Conservation (phyloP, 106 monocot species). For the Dendrobium huoshanense region DNA sequence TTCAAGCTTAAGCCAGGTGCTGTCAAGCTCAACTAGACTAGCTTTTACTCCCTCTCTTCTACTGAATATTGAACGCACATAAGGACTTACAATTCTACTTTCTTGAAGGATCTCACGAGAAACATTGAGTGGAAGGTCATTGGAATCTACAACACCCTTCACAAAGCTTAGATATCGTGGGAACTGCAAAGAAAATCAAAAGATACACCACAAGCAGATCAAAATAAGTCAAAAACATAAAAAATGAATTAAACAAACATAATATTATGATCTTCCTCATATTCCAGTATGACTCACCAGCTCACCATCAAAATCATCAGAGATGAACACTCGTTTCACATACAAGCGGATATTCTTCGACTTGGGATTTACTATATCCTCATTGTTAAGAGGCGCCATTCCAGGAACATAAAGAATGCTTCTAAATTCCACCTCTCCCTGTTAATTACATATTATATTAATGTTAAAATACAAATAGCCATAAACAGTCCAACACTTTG, state of each 20-base stretch:
- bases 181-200: slow-evolving; percentile 48
- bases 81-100: slow-evolving; percentile 84
- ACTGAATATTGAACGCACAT: neutral
- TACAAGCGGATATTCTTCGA: slow-evolving; percentile 94
- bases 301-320: slow-evolving; percentile 99
- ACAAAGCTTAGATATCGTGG: slow-evolving; percentile 95
- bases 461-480: neutral
- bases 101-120: slow-evolving; percentile 99
- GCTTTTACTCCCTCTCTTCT: neutral
- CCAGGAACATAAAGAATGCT: slow-evolving; percentile 95
- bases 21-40: neutral
- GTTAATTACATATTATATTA: slow-evolving; percentile 7
- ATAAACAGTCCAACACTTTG: neutral
- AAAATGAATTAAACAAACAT: neutral
- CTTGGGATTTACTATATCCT: slow-evolving; percentile 87
- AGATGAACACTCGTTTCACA: slow-evolving; percentile 97
- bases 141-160: slow-evolving; percentile 95
- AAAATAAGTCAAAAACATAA: neutral
- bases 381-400: slow-evolving; percentile 94
- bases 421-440: slow-evolving; percentile 98
- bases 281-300: slow-evolving; percentile 42
- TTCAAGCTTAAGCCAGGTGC: neutral
- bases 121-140: slow-evolving; percentile 97
- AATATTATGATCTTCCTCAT: neutral
- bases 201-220: neutral